Percentiles rank a stretch among this genome's conserved stretches.
Evolutionary conservation across 2,329 filamentous ascomycete species (phyloP).

Genomic region (Domatiomyces catenatus): DNA sequence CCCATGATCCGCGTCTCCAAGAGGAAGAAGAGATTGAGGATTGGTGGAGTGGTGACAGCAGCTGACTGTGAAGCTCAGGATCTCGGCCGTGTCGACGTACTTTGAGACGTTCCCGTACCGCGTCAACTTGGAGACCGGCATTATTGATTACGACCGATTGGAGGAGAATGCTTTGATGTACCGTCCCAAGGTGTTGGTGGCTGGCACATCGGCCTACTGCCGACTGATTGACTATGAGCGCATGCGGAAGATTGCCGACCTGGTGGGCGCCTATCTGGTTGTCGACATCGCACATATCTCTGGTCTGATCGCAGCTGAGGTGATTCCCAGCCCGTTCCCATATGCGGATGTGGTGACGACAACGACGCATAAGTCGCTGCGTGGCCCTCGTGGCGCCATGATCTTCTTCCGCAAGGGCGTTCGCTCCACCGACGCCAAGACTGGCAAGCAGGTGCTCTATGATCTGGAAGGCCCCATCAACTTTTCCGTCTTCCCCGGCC

Average conservation of each 20-base stretch:
- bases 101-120: constrained; percentile 98
- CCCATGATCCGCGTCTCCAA: neutral
- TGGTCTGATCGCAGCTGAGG: constrained; percentile 78
- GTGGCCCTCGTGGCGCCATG: constrained; percentile 95
- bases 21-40: neutral
- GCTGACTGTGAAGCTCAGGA: constrained; percentile 26
- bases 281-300: constrained; percentile 99
- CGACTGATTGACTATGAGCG: constrained; percentile 90
- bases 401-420: constrained; percentile 99
- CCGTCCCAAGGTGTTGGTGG: constrained; percentile 90
- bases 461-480: constrained; percentile 95
- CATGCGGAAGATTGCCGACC: constrained; percentile 92
- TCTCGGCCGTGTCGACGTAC: constrained; percentile 95
- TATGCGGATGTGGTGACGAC: constrained; percentile 95
- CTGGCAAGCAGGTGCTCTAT: constrained; percentile 76
- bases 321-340: constrained; percentile 84
- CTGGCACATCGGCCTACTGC: constrained; percentile 96
- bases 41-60: neutral
- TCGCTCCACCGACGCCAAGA: constrained; percentile 76
- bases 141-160: constrained; percentile 92
- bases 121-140: constrained; percentile 58
- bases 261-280: constrained; percentile 82
- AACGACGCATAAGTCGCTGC: constrained; percentile 97
- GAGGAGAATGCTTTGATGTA: constrained; percentile 82
- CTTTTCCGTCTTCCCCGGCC: constrained; percentile 96